Conservation (phyloP, 805 yeast genomes). For the Ogataea ganodermae region DNA sequence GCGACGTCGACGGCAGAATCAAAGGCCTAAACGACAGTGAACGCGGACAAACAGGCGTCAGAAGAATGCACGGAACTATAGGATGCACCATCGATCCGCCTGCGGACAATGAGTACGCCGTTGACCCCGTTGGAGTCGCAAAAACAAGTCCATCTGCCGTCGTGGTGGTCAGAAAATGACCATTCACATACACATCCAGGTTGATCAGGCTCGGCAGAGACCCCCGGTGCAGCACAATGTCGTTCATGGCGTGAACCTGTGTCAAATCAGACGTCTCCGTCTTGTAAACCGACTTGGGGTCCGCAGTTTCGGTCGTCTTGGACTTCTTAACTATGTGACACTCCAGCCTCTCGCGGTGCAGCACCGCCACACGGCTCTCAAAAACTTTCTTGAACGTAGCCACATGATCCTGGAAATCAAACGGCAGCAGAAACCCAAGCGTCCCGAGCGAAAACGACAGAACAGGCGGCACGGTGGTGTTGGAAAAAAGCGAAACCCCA, state of each 20-base stretch:
- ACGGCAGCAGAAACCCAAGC: conserved; percentile 85
- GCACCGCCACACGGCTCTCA: conserved; percentile 65
- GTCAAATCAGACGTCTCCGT: conserved; percentile 18
- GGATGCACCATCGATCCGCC: conserved; percentile 97
- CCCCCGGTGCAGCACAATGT: conserved; percentile 85
- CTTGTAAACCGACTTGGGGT: conserved; percentile 20
- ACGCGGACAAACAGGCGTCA: conserved; percentile 92
- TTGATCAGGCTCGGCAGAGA: conserved; percentile 82
- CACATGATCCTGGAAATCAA: conserved; percentile 65
- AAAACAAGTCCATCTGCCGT: conserved; percentile 88
- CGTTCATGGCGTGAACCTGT: conserved; percentile 86
- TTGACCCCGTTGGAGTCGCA: conserved; percentile 93
- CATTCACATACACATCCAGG: conserved; percentile 82
- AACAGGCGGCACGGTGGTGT: conserved; percentile 80
- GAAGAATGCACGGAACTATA: conserved; percentile 72
- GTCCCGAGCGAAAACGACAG: conserved; percentile 89
- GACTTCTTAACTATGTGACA: conserved; percentile 59
- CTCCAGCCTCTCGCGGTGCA: conserved; percentile 77
- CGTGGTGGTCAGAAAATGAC: conserved; percentile 81
- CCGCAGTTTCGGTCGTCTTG: conserved; percentile 5
- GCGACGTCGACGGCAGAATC: conserved; percentile 76
- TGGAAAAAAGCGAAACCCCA: conserved; percentile 77
- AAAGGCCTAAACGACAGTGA: conserved; percentile 89
- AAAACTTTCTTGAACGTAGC: conserved; percentile 67
- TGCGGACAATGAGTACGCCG: conserved; percentile 85